Base-by-base conservation (phyloP, 805 yeast genomes). In the Schwanniomyces polymorphus region DNA sequence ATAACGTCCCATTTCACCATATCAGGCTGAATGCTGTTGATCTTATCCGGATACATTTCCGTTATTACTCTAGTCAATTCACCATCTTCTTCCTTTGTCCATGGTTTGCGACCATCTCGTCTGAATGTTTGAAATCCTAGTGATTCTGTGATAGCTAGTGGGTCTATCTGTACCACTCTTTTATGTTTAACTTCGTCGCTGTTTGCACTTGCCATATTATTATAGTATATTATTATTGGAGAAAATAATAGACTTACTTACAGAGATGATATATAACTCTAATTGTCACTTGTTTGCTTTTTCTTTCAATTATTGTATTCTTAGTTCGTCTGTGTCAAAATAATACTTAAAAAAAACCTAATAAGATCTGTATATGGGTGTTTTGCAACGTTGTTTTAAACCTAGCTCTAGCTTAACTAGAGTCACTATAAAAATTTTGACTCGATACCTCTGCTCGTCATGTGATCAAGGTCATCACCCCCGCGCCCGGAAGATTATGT, bases 1-100 rank as follows among this genome's bases (percentile, higher is more conserved):
- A 84, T 74, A 44, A 52, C 50, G 27, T 84, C 88, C 95, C 95
- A 87, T 44, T 82, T 75, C 8, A 86, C 74, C 0, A 52, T 47
- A 26, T 78, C 81, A 0, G 67, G 54, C 35, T 67, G 64, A 5
- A 74, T 55, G 3, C 55, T 53, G 12, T 61, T 51, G 8, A 48
- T 34, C 14, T 60, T 55, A 12, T 60, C 56, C 0, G 61, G 57
- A 48, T 68, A 62, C 10, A 69, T 64, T 7, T 65, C 61, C 23
- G 74, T 55, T 2, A 85, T 74, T 1, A 76, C 56, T 9, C 62
- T 55, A 41, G 74, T 68, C 42, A 91, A 64, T 27, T 70, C 48
- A 43, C 43, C 47, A 64, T 91, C 97, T 53, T 91, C 97, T 28
- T 82, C 84, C 42, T 79, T 76, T 3, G 84, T 74, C 97, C 97